These are phyloP conservation scores for Chlamydomonas asymmetrica DNA, from an alignment of 139 green algal species.

Conservation along the genomic window DNA sequence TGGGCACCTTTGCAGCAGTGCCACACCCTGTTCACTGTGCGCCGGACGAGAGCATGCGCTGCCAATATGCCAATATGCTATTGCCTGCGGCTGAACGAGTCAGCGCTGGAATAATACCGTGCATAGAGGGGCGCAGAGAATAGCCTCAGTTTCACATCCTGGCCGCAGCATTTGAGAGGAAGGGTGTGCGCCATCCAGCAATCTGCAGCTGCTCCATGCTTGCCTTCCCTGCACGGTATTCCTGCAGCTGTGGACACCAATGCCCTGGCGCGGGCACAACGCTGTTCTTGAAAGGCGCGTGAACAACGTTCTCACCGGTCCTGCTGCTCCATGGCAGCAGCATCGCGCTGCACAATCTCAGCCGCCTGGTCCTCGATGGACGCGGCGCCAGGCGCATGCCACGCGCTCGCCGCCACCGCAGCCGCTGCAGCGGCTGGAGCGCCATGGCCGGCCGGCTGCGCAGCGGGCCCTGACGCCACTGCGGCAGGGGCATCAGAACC, in stretches of 20 bases:
- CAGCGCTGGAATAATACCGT: too few relatives aligned
- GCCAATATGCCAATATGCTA: too few relatives aligned
- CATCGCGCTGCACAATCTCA: conserved; percentile 18
- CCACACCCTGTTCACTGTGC: too few relatives aligned
- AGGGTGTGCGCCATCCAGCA: neutral
- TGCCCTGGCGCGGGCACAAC: too few relatives aligned
- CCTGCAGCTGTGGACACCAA: neutral
- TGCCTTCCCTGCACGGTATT: neutral
- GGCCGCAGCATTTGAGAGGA: neutral
- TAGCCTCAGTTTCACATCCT: neutral
- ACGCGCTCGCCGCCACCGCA: neutral
- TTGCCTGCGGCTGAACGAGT: too few relatives aligned
- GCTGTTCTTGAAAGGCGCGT: too few relatives aligned
- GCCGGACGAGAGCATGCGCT: too few relatives aligned
- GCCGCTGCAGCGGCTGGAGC: neutral
- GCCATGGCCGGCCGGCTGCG: too few relatives aligned
- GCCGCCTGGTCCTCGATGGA: conserved; percentile 21
- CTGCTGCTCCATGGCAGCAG: neutral
- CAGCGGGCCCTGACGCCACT: neutral
- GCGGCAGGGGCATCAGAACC: too few relatives aligned
- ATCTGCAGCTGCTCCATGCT: neutral
- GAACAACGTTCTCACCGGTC: conserved; percentile 14
- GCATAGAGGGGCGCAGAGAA: too few relatives aligned
- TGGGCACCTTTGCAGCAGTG: too few relatives aligned
- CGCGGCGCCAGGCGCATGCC: neutral